Evolutionary conservation across 2,329 filamentous ascomycete species (phyloP), one percentile per base, ranked within the genome.

Genomic region (Beauveria sp.): DNA sequence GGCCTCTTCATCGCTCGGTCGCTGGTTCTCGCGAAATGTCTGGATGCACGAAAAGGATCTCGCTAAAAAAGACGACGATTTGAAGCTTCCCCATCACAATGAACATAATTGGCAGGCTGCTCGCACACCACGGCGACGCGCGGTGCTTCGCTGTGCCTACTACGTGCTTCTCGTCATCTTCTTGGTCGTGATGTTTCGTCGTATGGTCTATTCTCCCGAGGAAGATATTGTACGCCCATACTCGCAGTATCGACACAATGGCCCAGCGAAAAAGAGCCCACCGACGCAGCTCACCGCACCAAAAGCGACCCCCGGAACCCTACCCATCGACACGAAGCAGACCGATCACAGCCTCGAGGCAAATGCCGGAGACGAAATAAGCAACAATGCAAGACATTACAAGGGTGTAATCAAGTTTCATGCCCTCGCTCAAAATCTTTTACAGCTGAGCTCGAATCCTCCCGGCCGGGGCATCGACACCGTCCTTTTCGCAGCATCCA

Each of bases 401-500:
- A 84, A 87, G 64, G 92, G 90, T 1, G 83, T 83, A 2, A 80
- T 96, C 66, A 84, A 79, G 67, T 92, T 91, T 69, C 83, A 82
- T 66, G 73, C 83, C 12, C 80, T 97, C 47, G 83, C 82, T 0
- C 69, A 72, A 20, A 85, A 87, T 3, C 76, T 96, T 46, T 30
- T 34, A 3, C 43, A 43, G 12, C 30, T 55, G 20, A 44, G 8
- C 50, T 40, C 26, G 18, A 18, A 40, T 16, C 82, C 86, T 47
- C 79, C 77, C 14, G 83, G 88, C 48, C 71, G 78, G 8, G 76
- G 73, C 22, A 85, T 83, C 0, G 75, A 76, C 28, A 92, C 92
- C 68, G 81, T 96, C 18, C 73, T 97, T 3, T 96, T 96, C 70
- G 88, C 87, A 5, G 86, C 89, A 3, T 87, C 90, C 0, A 92